Evolutionary conservation across 2,329 filamentous ascomycete species (phyloP), one percentile per base, ranked within the genome.

Genomic region (Escovopsis sp.): DNA sequence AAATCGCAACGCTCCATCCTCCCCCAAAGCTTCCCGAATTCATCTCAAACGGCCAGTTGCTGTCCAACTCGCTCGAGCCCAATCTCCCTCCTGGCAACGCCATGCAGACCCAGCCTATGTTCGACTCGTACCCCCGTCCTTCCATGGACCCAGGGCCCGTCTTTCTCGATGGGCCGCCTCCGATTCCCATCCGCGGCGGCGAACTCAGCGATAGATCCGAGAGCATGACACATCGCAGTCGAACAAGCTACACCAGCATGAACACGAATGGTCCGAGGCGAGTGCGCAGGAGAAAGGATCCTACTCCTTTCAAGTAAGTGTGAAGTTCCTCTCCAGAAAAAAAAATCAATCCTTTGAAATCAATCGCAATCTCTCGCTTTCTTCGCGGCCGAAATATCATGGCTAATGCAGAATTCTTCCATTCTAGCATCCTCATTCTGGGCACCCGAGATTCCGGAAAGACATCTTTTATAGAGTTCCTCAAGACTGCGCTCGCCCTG

Each of bases 231-330:
- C 82, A 96, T 63, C 86, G 91, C 53, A 87, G 89, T 47, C 83
- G 91, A 51, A 94, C 94, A 66, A 95, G 88, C 67, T 96, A 95
- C 65, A 87, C 89, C 44, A 94, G 85, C 66, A 93, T 89, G 51
- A 94, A 85, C 69, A 78, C 94, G 66, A 94, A 94, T 68, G 94
- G 83, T 61, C 89, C 91, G 49, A 80, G 91, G 51, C 80, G 88
- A 58, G 81, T 96, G 51, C 80, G 91, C 54, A 82, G 89, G 68
- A 81, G 91, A 67, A 96, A 94, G 70, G 91, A 98, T 58, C 91
- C 91, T 8, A 95, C 89, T 10, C 87, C 91, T 1, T 94, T 96
- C 75, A 98, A 98, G 89, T 96, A 70, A 75, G 87, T 75, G 26
- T 23, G 23, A 23, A 23, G 23, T 23, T 23, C 23, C 6, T 23